Base-by-base conservation (phyloP, 441 rosid genomes). In the Syzygium malaccense region DNA sequence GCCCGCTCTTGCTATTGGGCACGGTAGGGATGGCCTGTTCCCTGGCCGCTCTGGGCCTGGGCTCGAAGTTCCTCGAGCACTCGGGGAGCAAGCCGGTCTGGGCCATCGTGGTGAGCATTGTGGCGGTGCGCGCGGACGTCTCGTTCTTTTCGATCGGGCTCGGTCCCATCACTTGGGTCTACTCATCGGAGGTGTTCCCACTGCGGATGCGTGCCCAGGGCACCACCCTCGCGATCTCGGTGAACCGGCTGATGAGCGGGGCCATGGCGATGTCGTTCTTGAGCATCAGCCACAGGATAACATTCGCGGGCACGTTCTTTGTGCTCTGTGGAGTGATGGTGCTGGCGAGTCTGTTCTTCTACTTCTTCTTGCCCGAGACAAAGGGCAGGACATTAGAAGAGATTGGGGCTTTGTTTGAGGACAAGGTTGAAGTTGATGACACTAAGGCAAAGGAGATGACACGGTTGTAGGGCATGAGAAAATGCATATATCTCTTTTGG, bases 81-180 rank as follows among this genome's bases (percentile, higher is more conserved):
- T 87, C 94, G 3, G 49, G 86, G 60, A 55, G 86, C 26, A 91
- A 91, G 89, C 96, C 95, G 3, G 0, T 75, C 4, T 94, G 94
- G 95, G 96, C 93, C 10, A 60, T 92, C 0, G 90, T 87, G 49
- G 53, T 90, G 53, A 91, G 92, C 51, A 87, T 95, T 4, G 87
- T 93, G 55, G 90, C 95, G 0, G 93, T 93, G 2, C 93, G 95
- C 15, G 92, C 90, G 11, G 86, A 85, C 9, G 86, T 85, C 14
- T 85, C 86, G 3, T 85, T 85, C 60, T 85, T 85, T 62, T 85
- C 86, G 11, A 85, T 85, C 11, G 62, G 86, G 86, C 95, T 95
- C 32, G 95, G 95, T 60, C 95, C 96, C 1, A 93, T 95, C 25
- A 93, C 96, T 0, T 95, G 95, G 95, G 96, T 95, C 15, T 94